Conservation (phyloP, 108 stramenopile genomes). For the Hondaea fermentalgiana region DNA sequence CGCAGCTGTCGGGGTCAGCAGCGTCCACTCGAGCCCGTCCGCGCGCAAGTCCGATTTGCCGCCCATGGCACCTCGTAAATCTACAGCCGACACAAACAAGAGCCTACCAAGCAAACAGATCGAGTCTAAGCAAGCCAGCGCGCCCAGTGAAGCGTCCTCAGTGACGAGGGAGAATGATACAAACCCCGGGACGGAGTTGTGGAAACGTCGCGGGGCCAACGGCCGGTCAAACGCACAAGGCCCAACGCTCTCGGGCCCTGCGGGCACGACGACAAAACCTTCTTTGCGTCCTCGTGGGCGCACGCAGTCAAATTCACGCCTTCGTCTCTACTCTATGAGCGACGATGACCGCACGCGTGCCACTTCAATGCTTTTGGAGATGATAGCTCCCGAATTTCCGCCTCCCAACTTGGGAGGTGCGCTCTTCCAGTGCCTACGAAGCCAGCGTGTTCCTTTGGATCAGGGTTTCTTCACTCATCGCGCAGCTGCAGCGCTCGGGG, state of each 20-base stretch:
- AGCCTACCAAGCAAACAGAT: neutral
- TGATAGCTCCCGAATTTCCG: neutral
- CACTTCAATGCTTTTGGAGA: neutral
- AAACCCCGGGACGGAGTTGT: neutral
- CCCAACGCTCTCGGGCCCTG: neutral
- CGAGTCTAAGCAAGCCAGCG: neutral
- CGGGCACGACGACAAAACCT: neutral
- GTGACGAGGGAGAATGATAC: neutral
- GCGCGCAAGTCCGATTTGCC: neutral
- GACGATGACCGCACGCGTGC: neutral
- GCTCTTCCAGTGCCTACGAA: neutral
- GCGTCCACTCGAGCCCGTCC: neutral
- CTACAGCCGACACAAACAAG: neutral
- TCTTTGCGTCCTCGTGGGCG: neutral
- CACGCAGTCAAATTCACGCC: neutral
- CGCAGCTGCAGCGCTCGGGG: neutral
- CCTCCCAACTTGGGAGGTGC: neutral
- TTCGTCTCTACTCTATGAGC: neutral
- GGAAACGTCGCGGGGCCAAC: neutral
- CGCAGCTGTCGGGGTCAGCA: neutral
- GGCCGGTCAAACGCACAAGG: neutral
- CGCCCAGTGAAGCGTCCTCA: neutral
- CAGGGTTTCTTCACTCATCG: constrained; percentile 12
- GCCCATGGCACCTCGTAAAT: neutral
- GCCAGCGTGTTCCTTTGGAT: neutral